These are phyloP conservation scores for Cladosporium sp. DNA, from an alignment of 2,329 filamentous ascomycete species.

Conservation along the genomic window DNA sequence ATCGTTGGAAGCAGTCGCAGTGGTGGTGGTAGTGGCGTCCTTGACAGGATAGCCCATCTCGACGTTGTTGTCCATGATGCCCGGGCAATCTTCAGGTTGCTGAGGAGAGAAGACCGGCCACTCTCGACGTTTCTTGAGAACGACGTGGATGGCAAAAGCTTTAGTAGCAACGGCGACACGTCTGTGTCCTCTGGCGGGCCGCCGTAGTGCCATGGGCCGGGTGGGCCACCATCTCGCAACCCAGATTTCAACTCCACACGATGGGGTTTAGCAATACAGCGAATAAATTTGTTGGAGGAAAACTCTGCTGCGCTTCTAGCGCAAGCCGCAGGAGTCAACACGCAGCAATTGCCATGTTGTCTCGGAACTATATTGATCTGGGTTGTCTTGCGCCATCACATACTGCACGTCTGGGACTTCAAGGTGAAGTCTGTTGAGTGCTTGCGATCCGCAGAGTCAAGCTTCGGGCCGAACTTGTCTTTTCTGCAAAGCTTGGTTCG, in stretches of 20 bases:
- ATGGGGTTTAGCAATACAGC: neutral
- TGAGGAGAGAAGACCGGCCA: neutral
- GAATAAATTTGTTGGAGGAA: no score
- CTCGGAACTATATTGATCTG: no score
- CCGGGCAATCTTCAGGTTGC: neutral
- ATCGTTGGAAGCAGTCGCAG: neutral
- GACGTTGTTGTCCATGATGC: conserved; percentile 2
- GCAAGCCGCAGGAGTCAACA: no score
- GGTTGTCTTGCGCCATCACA: no score
- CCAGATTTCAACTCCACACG: neutral
- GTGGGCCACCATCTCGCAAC: neutral
- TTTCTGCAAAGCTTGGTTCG: no score
- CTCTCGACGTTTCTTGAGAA: neutral
- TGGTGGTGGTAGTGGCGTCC: neutral
- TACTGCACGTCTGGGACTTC: no score
- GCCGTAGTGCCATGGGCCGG: conserved; percentile 6
- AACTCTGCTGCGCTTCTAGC: no score
- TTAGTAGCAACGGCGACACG: conserved; percentile 5
- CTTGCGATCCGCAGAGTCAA: no score
- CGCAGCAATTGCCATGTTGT: no score
- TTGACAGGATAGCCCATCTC: conserved; percentile 10
- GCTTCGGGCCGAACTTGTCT: no score
- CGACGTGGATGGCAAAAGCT: conserved; percentile 2
- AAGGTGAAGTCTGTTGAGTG: no score
- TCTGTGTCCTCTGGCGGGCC: conserved; percentile 6